Evolutionary conservation across 2,329 filamentous ascomycete species (phyloP), one percentile per base, ranked within the genome.

Genomic region (Epichloe gansuensis): DNA sequence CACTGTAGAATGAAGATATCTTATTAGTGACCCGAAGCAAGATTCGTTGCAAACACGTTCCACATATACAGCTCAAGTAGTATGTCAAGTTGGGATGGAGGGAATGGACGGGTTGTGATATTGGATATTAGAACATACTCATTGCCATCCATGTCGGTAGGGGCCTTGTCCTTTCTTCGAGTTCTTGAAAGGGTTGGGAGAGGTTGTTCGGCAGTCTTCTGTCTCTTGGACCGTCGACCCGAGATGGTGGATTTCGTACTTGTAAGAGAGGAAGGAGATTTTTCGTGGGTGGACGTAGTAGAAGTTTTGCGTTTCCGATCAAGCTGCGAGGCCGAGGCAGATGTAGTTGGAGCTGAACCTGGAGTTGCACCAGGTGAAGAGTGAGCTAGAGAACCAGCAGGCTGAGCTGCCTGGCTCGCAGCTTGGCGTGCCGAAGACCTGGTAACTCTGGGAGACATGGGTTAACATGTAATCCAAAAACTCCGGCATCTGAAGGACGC

Each of bases 371-470:
- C 39, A 41, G 66, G 58, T 59, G 70, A 63, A 60, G 65, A 59
- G 51, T 72, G 66, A 59, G 66, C 61, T 56, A 68, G 57, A 60
- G 69, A 58, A 63, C 71, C 66, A 64, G 70, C 63, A 56, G 64
- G 61, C 63, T 72, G 71, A 60, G 71, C 72, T 71, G 73, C 71
- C 65, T 74, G 74, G 66, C 70, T 80, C 67, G 87, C 85, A 74
- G 87, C 87, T 80, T 88, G 84, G 77, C 89, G 89, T 75, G 90
- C 86, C 71, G 90, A 85, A 65, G 90, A 93, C 76, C 91, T 89
- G 77, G 91, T 96, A 65, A 93, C 84, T 87, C 90, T 96, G 80
- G 83, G 76, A 81, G 87, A 88, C 89, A 95, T 96, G 83, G 91
- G 87, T 84, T 67, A 68, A 55, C 41, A 23, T 39, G 39, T 17